Conservation (phyloP, 495 filamentous ascomycete species). For the Aspergillus kassunensis region DNA sequence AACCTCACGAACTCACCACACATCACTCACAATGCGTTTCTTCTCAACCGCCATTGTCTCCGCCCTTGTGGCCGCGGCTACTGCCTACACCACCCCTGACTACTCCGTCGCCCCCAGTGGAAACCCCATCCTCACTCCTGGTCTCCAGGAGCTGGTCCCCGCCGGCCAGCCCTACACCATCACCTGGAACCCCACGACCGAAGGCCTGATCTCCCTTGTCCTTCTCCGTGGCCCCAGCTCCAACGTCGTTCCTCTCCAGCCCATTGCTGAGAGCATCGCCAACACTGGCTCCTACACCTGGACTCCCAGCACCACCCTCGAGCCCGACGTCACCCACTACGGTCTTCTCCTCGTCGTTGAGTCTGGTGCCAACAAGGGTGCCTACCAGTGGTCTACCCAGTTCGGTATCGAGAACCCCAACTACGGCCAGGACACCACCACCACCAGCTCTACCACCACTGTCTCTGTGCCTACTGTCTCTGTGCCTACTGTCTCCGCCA, state of each 20-base stretch:
- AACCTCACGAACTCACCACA: constrained; percentile 10
- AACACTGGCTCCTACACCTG: constrained; percentile 59
- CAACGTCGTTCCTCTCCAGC: constrained; percentile 51
- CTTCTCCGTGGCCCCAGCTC: constrained; percentile 58
- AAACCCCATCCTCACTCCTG: constrained; percentile 55
- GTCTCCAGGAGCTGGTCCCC: constrained; percentile 49
- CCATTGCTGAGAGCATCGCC: constrained; percentile 51
- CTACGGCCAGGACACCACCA: constrained; percentile 20
- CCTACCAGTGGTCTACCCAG: constrained; percentile 66
- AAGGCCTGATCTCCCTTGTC: constrained; percentile 53
- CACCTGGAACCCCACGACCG: constrained; percentile 52
- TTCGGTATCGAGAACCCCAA: constrained; percentile 59
- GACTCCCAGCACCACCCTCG: constrained; percentile 49
- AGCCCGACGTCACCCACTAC: constrained; percentile 52
- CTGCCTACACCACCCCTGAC: constrained; percentile 50
- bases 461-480: constrained; percentile 12
- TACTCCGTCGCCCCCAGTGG: constrained; percentile 46
- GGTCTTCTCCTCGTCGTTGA: constrained; percentile 64
- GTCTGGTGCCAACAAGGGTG: constrained; percentile 41
- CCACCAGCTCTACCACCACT: constrained; percentile 11
- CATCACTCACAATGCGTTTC: constrained; percentile 49
- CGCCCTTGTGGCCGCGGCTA: constrained; percentile 46
- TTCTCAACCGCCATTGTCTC: constrained; percentile 41
- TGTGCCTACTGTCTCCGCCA: constrained; percentile 16
- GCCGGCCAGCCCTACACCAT: constrained; percentile 55